Base-by-base conservation (phyloP, 495 filamentous ascomycete species). In the Penicillium chermesinum region DNA sequence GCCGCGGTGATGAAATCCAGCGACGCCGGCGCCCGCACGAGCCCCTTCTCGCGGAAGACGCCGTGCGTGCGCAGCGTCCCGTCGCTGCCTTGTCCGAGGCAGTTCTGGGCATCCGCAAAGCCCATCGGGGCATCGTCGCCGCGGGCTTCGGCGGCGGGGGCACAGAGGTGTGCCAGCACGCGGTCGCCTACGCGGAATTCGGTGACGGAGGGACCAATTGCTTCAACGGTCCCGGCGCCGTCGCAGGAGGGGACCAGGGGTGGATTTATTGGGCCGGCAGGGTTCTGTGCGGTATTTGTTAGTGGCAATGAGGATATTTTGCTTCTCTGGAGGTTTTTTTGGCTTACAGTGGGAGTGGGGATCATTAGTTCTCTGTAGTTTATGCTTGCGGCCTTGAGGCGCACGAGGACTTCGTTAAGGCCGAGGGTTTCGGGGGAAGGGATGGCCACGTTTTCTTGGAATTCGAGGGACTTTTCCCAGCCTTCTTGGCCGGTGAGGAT, bases 41-140 rank as follows among this genome's bases (percentile, higher is more conserved):
- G 53, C 1, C 79, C 81, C 38, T 72, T 61, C 65, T 45, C 34
- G 48, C 70, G 63, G 57, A 80, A 84, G 0, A 64, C 69, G 14
- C 69, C 83, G 48, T 79, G 79, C 53, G 80, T 63, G 9, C 81
- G 71, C 19, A 87, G 54, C 0, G 77, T 76, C 27, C 84, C 84
- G 55, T 87, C 79, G 2, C 83, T 7, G 7, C 65, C 66, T 12
- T 78, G 81, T n/a, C 84, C 85, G 0, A 82, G 63, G 2, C 80
- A 81, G 0, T 71, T 74, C 10, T 38, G 42, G 14, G 61, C 35
- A 55, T 85, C 83, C 60, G 83, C 81, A 69, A 85, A 82, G 4
- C 25, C 25, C 5, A 4, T 5, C 5, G 25, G 25, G 25, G 25
- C 49, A 30, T 57, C 46, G 46, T 57, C 54, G 3, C 49, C 54